phyloP scores from a whole-genome alignment of 2,329 filamentous ascomycete species.

The Ceratocystis albifundus region DNA sequence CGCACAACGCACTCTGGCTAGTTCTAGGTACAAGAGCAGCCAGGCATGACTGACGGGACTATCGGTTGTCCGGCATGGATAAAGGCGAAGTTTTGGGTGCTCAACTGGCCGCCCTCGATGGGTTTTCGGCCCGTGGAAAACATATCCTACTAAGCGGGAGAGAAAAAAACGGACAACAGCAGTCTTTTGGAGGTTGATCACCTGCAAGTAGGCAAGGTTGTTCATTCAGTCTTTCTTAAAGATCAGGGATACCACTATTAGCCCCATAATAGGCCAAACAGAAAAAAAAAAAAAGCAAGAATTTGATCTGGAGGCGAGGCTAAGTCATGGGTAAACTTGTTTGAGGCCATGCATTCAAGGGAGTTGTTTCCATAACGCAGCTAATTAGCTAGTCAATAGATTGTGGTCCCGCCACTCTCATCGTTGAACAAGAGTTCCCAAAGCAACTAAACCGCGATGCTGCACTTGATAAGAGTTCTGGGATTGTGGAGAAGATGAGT shows the following conservation, averaged over 20 bases:
- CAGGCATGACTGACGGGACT: neutral
- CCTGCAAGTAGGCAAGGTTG: neutral
- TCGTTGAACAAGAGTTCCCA: neutral
- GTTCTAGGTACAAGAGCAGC: neutral
- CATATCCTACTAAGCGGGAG: neutral
- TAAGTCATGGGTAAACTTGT: neutral
- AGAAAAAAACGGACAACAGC: neutral
- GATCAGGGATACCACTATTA: neutral
- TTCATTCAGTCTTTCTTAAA: neutral
- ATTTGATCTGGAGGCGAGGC: neutral
- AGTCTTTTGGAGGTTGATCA: neutral
- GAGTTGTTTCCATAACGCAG: neutral
- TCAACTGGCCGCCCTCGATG: neutral
- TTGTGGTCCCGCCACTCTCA: neutral
- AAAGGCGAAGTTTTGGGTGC: neutral
- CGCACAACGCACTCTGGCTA: neutral
- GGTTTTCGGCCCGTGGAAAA: neutral
- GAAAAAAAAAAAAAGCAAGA: neutral
- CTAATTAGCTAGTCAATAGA: neutral
- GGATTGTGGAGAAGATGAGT: neutral
- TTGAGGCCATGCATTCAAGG: neutral
- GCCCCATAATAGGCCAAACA: neutral
- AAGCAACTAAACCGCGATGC: neutral
- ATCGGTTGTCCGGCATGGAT: conserved; percentile 1
- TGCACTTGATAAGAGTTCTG: neutral